A percentile compares a stretch with the other conserved stretches of the same genome.
Evolutionary conservation across 345 rosid genomes (phyloP).

Genomic region (Diplotaxis tenuifolia): DNA sequence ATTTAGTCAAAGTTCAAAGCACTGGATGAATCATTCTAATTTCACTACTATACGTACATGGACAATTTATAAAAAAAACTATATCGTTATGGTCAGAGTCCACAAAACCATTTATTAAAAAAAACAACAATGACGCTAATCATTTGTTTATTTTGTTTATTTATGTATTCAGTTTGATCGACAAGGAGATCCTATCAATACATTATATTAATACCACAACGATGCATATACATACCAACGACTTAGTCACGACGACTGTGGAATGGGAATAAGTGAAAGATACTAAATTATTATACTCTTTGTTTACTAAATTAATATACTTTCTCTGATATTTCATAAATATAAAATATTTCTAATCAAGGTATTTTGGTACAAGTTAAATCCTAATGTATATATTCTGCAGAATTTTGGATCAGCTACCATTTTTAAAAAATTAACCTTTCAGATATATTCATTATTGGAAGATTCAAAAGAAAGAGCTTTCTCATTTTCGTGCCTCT

Average conservation of each 20-base stretch:
- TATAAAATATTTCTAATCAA: too few relatives aligned
- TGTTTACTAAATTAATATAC: not conserved
- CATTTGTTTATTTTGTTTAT: not conserved
- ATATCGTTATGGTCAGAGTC: not conserved
- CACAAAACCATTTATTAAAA: not conserved
- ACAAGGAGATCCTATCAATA: not conserved
- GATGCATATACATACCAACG: not conserved
- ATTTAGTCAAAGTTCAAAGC: slow-evolving; percentile 8
- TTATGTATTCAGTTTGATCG: not conserved
- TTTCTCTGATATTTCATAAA: not conserved
- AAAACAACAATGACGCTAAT: not conserved
- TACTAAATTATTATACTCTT: not conserved
- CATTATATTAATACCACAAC: not conserved
- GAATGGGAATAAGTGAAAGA: not conserved
- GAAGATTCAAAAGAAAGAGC: not conserved
- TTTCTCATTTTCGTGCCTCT: not conserved
- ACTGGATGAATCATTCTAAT: not conserved
- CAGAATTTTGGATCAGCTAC: too few relatives aligned
- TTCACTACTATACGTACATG: not conserved
- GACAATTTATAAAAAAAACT: not conserved
- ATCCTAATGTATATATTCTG: not conserved
- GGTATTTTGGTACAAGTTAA: not conserved
- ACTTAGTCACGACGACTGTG: not conserved
- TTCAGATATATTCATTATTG: not conserved
- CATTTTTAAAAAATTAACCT: too few relatives aligned